Evolutionary conservation across 805 yeast species (phyloP).

Genomic region (Starmerella kuoi): DNA sequence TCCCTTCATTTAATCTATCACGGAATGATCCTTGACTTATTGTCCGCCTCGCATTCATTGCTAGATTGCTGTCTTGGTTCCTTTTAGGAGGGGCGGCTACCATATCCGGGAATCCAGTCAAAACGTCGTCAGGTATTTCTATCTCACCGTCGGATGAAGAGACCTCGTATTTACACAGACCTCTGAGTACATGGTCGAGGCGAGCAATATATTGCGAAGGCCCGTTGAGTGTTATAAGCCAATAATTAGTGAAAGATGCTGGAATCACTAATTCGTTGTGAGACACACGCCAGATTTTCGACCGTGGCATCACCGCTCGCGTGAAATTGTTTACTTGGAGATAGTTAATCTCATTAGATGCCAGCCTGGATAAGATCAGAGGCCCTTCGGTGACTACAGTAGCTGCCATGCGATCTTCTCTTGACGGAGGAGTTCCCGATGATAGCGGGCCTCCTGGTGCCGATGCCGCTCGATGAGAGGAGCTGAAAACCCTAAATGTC

Average conservation of each 20-base stretch:
- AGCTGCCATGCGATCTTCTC: conserved; percentile 16
- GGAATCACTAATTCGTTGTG: conserved; percentile 17
- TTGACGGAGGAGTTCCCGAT: conserved; percentile 8
- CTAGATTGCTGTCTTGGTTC: too few relatives aligned
- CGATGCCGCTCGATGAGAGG: neutral
- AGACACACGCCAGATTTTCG: conserved; percentile 22
- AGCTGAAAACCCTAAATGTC: conserved; percentile 16
- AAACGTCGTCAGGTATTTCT: too few relatives aligned
- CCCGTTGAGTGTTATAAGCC: conserved; percentile 20
- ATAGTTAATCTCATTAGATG: conserved; percentile 23
- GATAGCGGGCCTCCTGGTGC: neutral
- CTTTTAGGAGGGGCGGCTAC: too few relatives aligned
- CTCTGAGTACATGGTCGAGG: conserved; percentile 16
- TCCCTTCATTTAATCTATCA: neutral
- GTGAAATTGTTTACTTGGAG: conserved; percentile 21
- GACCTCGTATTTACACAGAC: conserved; percentile 17
- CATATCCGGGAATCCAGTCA: too few relatives aligned
- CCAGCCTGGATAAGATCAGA: conserved; percentile 18
- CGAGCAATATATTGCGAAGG: conserved; percentile 6
- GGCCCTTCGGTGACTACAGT: conserved; percentile 21
- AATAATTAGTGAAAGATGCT: conserved; percentile 20
- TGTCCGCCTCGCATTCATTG: neutral
- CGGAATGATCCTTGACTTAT: neutral
- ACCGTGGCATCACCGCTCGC: conserved; percentile 23
- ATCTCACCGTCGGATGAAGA: neutral